Base-by-base conservation (phyloP, 148 eudicot species). In the Rhododendron vialii region DNA sequence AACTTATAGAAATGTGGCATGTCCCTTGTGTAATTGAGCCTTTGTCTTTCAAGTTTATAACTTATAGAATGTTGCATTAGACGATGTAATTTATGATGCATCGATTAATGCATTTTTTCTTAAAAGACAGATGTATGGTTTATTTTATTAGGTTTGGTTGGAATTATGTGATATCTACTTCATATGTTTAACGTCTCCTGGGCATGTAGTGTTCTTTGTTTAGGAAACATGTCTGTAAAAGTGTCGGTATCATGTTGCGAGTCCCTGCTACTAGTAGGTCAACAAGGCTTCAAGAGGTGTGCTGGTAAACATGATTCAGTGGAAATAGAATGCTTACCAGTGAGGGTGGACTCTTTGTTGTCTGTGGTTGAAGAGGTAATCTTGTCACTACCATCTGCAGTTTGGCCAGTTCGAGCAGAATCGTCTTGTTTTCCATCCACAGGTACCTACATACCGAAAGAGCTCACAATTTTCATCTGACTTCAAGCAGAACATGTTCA, bases 401-500 rank as follows among this genome's bases (percentile, higher is more conserved):
- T 55, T 53, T 26, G 55, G 75, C 67, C 67, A 26, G 4, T 86
- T 47, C n/a, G 24, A 10, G 55, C 82, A 57, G 67, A 65, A 61
- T 41, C 50, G 5, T 18, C 78, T 81, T 81, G 76, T 78, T 88
- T 65, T 41, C 18, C 86, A 61, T 83, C 81, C 41, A 45, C 86
- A 15, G 53, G 81, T 77, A 86, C 80, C 81, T 81, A 50, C 51
- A 83, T 47, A 7, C 75, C 63, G 3, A 75, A 30, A 71, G 2
- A 69, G 57, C 55, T 65, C 85, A 83, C 33, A 38, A 22, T 83
- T 1, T 51, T 85, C 59, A 78, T 61, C 45, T 5, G 30, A 78
- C 43, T 57, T 85, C 75, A 41, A 59, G 18, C 4, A 28, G 28
- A 83, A 67, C 4, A 41, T 7, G 38, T 71, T 13, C 4, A 69